Evolutionary conservation across 768 basidiomycete species (phyloP).

Genomic region (Mrakia gelida): DNA sequence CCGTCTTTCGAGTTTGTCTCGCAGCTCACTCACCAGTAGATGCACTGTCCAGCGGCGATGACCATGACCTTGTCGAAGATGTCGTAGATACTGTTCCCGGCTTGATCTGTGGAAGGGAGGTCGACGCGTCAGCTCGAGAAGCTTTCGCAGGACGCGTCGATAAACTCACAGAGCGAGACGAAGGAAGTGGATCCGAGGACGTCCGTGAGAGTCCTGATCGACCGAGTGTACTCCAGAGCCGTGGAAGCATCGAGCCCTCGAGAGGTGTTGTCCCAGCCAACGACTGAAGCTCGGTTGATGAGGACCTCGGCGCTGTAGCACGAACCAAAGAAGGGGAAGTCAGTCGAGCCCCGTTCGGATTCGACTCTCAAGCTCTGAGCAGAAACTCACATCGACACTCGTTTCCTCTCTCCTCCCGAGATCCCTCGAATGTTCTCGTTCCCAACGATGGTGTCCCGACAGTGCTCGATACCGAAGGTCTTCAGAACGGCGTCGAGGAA

Average conservation of each 20-base stretch:
- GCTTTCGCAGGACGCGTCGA: background rate
- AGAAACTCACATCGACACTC: constrained; percentile 24
- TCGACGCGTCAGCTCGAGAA: background rate
- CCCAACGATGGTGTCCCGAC: constrained; percentile 51
- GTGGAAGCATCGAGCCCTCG: constrained; percentile 47
- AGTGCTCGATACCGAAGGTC: constrained; percentile 30
- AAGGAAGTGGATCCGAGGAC: constrained; percentile 48
- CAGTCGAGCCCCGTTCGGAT: background rate
- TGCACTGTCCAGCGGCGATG: constrained; percentile 47
- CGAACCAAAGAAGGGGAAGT: background rate
- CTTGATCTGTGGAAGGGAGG: constrained; percentile 4
- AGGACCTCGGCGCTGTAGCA: constrained; percentile 22
- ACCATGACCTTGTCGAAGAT: constrained; percentile 20
- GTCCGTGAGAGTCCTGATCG: constrained; percentile 49
- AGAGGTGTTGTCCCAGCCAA: constrained; percentile 43
- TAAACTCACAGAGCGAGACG: constrained; percentile 47
- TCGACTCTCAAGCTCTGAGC: background rate
- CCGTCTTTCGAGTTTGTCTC: background rate
- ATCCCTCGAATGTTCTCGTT: constrained; percentile 62
- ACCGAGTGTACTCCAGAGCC: constrained; percentile 52
- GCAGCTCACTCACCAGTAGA: constrained; percentile 50
- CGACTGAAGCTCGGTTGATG: constrained; percentile 36
- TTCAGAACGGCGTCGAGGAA: constrained; percentile 24
- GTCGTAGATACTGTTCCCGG: constrained; percentile 36
- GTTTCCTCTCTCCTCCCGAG: constrained; percentile 48